Percentiles rank a stretch among this genome's conserved stretches.
These are phyloP conservation scores for Ogataea ramenticola DNA, from an alignment of 805 yeast genomes.

Conservation along the genomic window DNA sequence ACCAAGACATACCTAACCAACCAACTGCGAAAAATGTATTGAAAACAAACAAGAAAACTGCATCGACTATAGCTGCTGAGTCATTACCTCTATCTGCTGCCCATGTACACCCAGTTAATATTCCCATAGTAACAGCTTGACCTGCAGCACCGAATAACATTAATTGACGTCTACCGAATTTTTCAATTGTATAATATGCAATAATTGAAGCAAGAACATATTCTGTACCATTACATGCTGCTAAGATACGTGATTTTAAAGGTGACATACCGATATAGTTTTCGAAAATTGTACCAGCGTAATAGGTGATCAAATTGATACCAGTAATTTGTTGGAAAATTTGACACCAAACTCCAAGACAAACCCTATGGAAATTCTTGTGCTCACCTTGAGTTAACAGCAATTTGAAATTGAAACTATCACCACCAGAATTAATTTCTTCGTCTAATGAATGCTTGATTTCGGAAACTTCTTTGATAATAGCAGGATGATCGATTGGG, in stretches of 20 bases:
- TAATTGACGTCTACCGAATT: constrained; percentile 32
- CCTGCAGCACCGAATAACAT: constrained; percentile 29
- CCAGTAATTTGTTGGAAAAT: constrained; percentile 46
- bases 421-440: constrained; percentile 16
- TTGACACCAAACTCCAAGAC: constrained; percentile 37
- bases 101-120: constrained; percentile 33
- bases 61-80: constrained; percentile 37
- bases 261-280: constrained; percentile 38
- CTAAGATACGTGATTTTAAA: constrained; percentile 33
- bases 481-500: constrained; percentile 6
- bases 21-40: constrained; percentile 43
- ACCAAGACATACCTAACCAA: constrained; percentile 41
- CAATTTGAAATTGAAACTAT: constrained; percentile 17
- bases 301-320: constrained; percentile 50
- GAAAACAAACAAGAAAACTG: constrained; percentile 39
- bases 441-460: constrained; percentile 13
- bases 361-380: constrained; percentile 40
- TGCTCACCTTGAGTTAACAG: constrained; percentile 34
- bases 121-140: constrained; percentile 37
- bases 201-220: constrained; percentile 27
- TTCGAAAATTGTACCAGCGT: constrained; percentile 50
- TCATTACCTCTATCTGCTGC: constrained; percentile 15
- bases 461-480: constrained; percentile 11
- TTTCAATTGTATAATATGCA: constrained; percentile 39
- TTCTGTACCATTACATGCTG: constrained; percentile 33